phyloP scores from a whole-genome alignment of 2,329 filamentous ascomycete species.

The Penicillium griseofulvum region DNA sequence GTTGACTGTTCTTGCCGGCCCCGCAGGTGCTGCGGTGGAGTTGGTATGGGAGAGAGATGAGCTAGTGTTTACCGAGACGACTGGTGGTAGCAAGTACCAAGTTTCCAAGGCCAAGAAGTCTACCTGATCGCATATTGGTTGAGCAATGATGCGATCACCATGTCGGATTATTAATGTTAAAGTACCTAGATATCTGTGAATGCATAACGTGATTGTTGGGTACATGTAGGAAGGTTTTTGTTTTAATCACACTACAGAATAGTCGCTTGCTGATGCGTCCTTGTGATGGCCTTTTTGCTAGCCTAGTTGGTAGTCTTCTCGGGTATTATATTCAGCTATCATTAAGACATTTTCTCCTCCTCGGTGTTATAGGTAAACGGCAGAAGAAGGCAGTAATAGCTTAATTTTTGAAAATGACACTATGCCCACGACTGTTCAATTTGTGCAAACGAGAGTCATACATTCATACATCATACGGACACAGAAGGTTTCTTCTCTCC shows the following conservation, averaged over 20 bases:
- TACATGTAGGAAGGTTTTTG: background rate
- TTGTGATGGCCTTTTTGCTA: no score
- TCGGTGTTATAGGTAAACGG: no score
- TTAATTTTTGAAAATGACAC: no score
- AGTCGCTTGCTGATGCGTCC: no score
- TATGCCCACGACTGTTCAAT: background rate
- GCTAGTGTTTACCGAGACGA: conserved; percentile 37
- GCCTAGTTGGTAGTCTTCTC: no score
- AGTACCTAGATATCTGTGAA: background rate
- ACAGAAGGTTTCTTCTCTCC: background rate
- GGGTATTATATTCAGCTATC: no score
- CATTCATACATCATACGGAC: background rate
- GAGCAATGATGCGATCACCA: background rate
- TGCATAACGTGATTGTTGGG: no score
- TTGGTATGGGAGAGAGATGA: conserved; percentile 54
- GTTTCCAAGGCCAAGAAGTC: conserved; percentile 30
- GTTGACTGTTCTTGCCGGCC: conserved; percentile 42
- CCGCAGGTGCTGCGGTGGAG: conserved; percentile 45
- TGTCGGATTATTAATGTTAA: background rate
- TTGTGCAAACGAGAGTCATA: background rate
- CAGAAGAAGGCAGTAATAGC: no score
- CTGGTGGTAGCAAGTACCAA: conserved; percentile 35
- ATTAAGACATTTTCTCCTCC: no score
- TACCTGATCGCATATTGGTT: background rate
- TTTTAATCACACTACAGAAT: background rate